Evolutionary conservation across 768 basidiomycete species (phyloP).

Genomic region (Mycena galericulata): DNA sequence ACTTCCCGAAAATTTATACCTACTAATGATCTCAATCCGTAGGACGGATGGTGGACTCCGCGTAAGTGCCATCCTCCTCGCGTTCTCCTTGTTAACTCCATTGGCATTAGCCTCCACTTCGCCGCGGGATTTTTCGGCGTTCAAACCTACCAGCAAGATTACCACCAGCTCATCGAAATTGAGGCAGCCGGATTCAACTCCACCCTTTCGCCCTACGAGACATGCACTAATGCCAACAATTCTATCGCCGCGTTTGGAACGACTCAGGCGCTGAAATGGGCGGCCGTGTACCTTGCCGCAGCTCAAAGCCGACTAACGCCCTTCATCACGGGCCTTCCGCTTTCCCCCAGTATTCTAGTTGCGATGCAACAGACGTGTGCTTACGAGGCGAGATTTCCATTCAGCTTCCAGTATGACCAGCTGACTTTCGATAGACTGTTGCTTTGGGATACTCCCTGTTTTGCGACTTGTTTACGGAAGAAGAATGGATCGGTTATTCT

Average conservation of each 20-base stretch:
- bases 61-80: slow-evolving; percentile 39
- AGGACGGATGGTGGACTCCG: slow-evolving; percentile 69
- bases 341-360: slow-evolving; percentile 65
- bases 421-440: slow-evolving; percentile 65
- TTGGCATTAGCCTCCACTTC: slow-evolving; percentile 53
- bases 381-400: slow-evolving; percentile 67
- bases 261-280: slow-evolving; percentile 67
- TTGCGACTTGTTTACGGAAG: slow-evolving; percentile 83
- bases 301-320: slow-evolving; percentile 65
- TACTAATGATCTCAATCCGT: slow-evolving; percentile 13
- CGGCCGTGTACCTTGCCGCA: slow-evolving; percentile 66
- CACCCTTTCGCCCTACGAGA: slow-evolving; percentile 74
- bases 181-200: slow-evolving; percentile 69
- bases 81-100: background rate
- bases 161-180: slow-evolving; percentile 70
- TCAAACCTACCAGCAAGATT: slow-evolving; percentile 61
- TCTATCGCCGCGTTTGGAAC: slow-evolving; percentile 57
- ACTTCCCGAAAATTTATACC: background rate
- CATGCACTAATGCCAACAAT: slow-evolving; percentile 67
- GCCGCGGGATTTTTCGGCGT: slow-evolving; percentile 70
- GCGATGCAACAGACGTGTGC: slow-evolving; percentile 78
- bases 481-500: slow-evolving; percentile 85
- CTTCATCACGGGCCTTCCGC: slow-evolving; percentile 61
- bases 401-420: background rate
- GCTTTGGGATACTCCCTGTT: slow-evolving; percentile 82